Evolutionary conservation across 2,329 filamentous ascomycete genomes (phyloP), one percentile per base, ranked within the genome.

Genomic region (Phaeosphaeria sp.): DNA sequence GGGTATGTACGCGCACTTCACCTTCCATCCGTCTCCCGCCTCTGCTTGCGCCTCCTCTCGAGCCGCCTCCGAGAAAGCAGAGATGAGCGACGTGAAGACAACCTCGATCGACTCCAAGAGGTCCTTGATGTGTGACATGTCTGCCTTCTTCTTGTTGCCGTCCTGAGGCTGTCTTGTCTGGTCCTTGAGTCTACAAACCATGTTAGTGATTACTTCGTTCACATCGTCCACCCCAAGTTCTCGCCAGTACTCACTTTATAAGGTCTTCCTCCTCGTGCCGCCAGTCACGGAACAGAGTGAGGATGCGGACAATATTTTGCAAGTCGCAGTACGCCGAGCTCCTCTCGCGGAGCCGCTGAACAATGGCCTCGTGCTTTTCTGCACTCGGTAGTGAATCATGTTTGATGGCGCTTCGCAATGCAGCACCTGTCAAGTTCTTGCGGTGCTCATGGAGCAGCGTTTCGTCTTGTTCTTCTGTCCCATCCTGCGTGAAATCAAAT

Each of bases 1-100:
- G 1, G 95, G 93, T 2, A 99, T 83, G 76, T 96, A 98, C 0
- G 87, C 85, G 54, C 87, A 85, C 64, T 93, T 88, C 51, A 98
- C 86, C 22, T 83, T 79, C 48, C 79, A 78, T 48, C 92, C 84
- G 54, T 91, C 87, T 17, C 81, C 74, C 58, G 23, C 50, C 46
- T 21, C 22, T 25, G 18, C 30, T 42, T 11, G 46, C 44, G 6
- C 3, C 10, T 21, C 23, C 18, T 41, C 20, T 49, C 17, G 36
- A 57, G 42, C 39, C 10, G 55, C 48, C 1, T 58, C 49, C n/a
- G 63, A 58, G n/a, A 72, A 64, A 6, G 57, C 50, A 3, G 59
- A 49, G 52, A 83, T 74, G 13, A 74, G 69, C 17, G 68, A 58
- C 22, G 73, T 68, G 63, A 82, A 77, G 9, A 73, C 66, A n/a